Evolutionary conservation across 192 early-diverging fungal genomes (phyloP), one percentile per base, ranked within the genome.

Genomic region (Coemansia sp.): DNA sequence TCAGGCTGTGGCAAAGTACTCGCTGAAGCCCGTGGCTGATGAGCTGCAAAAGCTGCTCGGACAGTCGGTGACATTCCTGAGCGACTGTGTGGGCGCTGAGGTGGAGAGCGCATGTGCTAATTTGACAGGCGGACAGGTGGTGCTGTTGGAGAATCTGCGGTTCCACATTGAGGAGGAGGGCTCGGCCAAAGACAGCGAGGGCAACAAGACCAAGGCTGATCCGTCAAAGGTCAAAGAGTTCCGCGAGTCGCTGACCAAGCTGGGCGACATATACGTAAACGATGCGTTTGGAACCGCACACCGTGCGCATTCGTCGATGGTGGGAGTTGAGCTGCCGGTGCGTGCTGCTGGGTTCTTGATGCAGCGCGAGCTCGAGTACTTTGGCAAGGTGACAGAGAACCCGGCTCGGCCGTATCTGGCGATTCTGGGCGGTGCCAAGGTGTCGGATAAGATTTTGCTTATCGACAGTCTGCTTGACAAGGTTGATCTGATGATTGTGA

Each of bases 131-230:
- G 91, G 92, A 58, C 67, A 92, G 69, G 86, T 99, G 49, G 93
- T 99, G 66, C 82, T 99, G 39, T 79, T 99, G 60, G 97, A 99
- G 83, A 99, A 99, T 85, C 83, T 97, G 66, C 89, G 97, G 56
- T 99, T 94, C 92, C 95, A 99, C 73, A 88, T 94, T 66, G 97
- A 97, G 86, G 97, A 98, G 75, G 96, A 98, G 73, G 96, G 96
- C 62, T 90, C 88, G 65, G 82, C 84, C 72, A 97, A 97, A 88
- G 89, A 96, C 79, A 88, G 84, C 68, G 84, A 89, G 5, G 93
- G 93, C 56, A 93, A 92, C 52, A 97, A 94, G 85, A 86, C 85
- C 79, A 97, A 95, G 89, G 97, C 97, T 43, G 69, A 76, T 45
- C 75, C 90, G 51, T 87, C 84, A n/a, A 87, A 84, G 54, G 88